Evolutionary conservation across 768 basidiomycete species (phyloP), one percentile per base, ranked within the genome.

Genomic region (Russula lepida): DNA sequence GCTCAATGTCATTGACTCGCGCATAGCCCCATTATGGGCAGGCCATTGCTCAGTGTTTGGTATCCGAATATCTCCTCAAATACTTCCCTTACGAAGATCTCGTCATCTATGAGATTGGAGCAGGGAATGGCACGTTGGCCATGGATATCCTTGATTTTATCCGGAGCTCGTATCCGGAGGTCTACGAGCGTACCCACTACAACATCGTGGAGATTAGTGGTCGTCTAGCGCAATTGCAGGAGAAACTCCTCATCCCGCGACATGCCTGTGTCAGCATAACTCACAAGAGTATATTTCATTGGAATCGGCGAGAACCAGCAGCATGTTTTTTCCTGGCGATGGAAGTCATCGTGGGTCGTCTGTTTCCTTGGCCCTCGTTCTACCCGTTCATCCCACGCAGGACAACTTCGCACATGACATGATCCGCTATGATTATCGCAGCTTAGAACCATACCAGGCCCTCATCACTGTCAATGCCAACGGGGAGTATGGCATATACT

Each of bases 401-500:
- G 95, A 98, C 74, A 99, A 99, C 72, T 95, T 98, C 68, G 88
- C 93, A 1, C 95, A 98, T 70, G 97, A 99, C 69, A 80, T 95
- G 68, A 80, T 99, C 44, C 89, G 95, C 35, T 98, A 98, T 69
- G 88, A 95, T 69, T 74, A 89, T 48, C 75, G 79, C 28, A 90
- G 89, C 2, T 77, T 92, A 61, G 76, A 85, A 67, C 94, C 97
- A 0, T 83, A 88, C 51, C 95, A 99, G 71, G 90, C 85, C 25
- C 66, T 91, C 15, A 85, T 98, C 19, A 81, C 86, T 13, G 78
- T 97, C 64, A 86, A 92, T 73, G 76, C 79, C 17, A 74, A 82
- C 0, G 92, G 93, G 60, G 92, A 97, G 66, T 97, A 92, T 68
- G 78, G 84, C 62, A 85, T 84, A 53, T 76, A 93, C 54, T 98